Conservation (phyloP, 2,329 filamentous ascomycete species). For the Cladosporium sp. region DNA sequence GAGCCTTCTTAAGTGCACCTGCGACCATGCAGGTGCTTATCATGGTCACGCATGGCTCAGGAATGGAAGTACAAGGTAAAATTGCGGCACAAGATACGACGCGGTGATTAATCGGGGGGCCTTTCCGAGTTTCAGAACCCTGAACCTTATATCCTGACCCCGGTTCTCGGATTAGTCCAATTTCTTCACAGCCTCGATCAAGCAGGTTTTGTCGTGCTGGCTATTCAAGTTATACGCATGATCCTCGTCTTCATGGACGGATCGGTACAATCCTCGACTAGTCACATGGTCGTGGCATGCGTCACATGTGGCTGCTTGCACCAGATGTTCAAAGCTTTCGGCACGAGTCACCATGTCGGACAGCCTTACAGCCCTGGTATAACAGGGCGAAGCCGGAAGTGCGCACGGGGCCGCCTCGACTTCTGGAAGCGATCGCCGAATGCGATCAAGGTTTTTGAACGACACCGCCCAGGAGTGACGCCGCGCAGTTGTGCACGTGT, state of each 20-base stretch:
- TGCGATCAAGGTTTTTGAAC: not conserved
- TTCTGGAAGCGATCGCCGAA: conserved; percentile 1
- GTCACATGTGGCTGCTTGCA: not conserved
- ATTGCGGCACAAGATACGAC: not conserved
- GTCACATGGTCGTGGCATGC: not conserved
- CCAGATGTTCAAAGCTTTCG: not conserved
- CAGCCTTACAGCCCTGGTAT: not conserved
- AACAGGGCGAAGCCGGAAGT: not conserved
- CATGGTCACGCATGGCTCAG: conserved; percentile 3
- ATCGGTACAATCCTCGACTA: not conserved
- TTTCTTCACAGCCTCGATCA: conserved; percentile 8
- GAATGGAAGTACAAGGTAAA: conserved; percentile 10
- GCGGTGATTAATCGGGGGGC: conserved; percentile 5
- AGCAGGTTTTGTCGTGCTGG: conserved; percentile 1
- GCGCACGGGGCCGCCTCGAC: not conserved
- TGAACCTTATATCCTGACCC: conserved; percentile 3
- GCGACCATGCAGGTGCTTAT: not conserved
- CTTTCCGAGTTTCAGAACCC: conserved; percentile 4
- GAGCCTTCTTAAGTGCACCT: not conserved
- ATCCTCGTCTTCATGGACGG: not conserved
- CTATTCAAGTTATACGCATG: not conserved
- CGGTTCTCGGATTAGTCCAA: conserved; percentile 2
- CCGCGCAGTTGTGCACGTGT: not conserved
- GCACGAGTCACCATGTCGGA: not conserved
- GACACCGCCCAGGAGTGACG: not conserved